A percentile compares a stretch with the other conserved stretches of the same genome.
phyloP scores from a whole-genome alignment of 2,329 filamentous ascomycete species.

The Elsinoe perseae region DNA sequence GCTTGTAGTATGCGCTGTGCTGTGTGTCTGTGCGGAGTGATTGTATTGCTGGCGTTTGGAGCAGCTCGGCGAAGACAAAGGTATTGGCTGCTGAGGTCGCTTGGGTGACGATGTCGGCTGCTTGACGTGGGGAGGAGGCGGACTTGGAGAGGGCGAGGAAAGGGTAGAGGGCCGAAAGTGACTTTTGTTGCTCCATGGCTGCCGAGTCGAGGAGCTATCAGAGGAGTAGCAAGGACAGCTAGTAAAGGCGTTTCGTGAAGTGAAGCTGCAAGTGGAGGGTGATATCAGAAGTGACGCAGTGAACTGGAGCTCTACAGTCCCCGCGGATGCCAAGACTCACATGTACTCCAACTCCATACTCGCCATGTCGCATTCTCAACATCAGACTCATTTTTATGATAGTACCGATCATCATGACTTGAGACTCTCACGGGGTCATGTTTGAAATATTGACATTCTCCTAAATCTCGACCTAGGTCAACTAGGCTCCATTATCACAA shows the following conservation, averaged over 20 bases:
- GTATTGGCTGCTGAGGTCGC: conserved; percentile 86
- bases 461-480: not conserved
- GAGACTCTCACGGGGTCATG: too few relatives aligned
- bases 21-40: conserved; percentile 58
- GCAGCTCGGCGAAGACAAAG: conserved; percentile 90
- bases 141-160: conserved; percentile 84
- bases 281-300: not conserved
- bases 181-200: conserved; percentile 62
- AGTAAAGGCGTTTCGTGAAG: not conserved
- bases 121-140: conserved; percentile 72
- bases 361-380: too few relatives aligned
- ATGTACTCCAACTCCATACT: not conserved
- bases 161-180: conserved; percentile 61
- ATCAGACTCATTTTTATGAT: too few relatives aligned
- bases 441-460: not conserved
- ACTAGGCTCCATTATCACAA: not conserved
- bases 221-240: not conserved
- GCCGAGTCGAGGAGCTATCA: not conserved
- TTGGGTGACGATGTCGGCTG: conserved; percentile 76
- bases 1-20: conserved; percentile 54
- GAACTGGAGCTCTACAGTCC: not conserved
- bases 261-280: not conserved
- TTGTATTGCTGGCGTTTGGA: conserved; percentile 72
- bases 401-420: too few relatives aligned
- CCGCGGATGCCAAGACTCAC: not conserved